Evolutionary conservation across 164 flowering plant species (phyloP).

Genomic region (Litsea cubeba): DNA sequence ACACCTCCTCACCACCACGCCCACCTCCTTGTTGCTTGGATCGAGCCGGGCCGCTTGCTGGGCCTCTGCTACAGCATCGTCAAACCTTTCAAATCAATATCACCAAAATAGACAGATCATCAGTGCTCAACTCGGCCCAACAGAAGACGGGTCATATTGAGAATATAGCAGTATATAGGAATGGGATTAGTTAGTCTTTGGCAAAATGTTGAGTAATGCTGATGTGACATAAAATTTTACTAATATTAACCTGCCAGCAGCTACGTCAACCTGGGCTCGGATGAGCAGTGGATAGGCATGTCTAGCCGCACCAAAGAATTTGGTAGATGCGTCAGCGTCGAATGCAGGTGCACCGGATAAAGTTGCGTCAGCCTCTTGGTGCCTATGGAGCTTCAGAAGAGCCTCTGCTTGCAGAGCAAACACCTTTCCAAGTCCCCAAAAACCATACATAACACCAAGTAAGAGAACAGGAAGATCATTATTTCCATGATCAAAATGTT

Average conservation of each 20-base stretch:
- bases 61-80: constrained; percentile 54
- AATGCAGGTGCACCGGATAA: constrained; percentile 33
- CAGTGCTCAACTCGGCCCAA: background rate
- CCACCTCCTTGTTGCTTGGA: constrained; percentile 42
- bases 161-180: too few species aligned
- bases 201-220: too few species aligned
- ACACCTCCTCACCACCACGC: constrained; percentile 29
- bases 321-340: constrained; percentile 32
- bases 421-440: constrained; percentile 25
- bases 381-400: constrained; percentile 53
- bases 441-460: background rate
- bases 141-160: too few species aligned
- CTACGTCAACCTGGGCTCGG: constrained; percentile 59
- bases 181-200: too few species aligned
- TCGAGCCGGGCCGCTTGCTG: constrained; percentile 52
- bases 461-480: too few species aligned
- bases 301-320: constrained; percentile 42
- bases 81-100: constrained; percentile 51
- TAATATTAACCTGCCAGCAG: constrained; percentile 62
- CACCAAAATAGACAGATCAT: background rate
- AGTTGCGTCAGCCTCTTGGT: constrained; percentile 56
- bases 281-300: constrained; percentile 29
- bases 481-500: too few species aligned
- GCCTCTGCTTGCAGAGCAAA: constrained; percentile 75
- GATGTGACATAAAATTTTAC: background rate